Percentiles rank a stretch among this genome's conserved stretches.
Conservation (phyloP, 176 grass and related monocot genomes). For the Oryza officinalis region DNA sequence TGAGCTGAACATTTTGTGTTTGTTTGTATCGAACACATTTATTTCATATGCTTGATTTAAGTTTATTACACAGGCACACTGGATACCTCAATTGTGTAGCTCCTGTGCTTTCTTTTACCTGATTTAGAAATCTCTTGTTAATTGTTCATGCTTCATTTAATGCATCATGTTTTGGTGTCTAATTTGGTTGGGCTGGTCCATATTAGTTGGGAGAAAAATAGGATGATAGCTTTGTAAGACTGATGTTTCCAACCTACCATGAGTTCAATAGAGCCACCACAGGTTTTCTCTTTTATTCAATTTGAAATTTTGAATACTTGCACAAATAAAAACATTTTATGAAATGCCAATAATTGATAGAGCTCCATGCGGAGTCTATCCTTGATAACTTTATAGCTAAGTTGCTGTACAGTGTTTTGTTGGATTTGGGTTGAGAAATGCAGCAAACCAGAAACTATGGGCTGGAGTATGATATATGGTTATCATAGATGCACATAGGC, state of each 20-base stretch:
- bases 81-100: neutral
- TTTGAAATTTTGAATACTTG: neutral
- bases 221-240: neutral
- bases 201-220: neutral
- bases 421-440: neutral
- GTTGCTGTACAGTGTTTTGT: conserved; percentile 12
- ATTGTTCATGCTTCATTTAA: neutral
- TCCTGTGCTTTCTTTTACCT: neutral
- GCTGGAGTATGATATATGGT: neutral
- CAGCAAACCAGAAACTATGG: conserved; percentile 1
- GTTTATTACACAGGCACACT: neutral
- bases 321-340: neutral
- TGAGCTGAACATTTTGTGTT: neutral
- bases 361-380: neutral
- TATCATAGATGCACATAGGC: neutral
- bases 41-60: conserved; percentile 8
- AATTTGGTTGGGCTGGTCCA: neutral
- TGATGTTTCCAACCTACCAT: neutral
- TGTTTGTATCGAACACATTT: neutral
- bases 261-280: neutral
- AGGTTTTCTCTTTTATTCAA: neutral
- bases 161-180: neutral
- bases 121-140: neutral
- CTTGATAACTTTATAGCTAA: neutral
- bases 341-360: neutral